These are phyloP conservation scores for Coemansia reversa DNA, from an alignment of 192 early-diverging fungal genomes.

Conservation along the genomic window DNA sequence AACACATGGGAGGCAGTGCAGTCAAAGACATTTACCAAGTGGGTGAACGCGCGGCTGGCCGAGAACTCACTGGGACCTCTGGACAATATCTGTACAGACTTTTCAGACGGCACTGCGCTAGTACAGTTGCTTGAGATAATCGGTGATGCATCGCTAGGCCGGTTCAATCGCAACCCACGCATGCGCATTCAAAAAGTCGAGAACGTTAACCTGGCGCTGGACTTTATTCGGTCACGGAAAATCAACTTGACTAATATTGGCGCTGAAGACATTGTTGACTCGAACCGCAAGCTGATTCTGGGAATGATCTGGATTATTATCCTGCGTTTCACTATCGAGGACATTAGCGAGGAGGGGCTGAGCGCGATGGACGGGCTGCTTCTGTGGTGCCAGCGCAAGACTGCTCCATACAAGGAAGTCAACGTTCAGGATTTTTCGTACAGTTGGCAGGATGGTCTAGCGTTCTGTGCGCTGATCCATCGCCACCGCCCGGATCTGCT, in stretches of 20 bases:
- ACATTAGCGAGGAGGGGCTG: constrained; percentile 91
- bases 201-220: constrained; percentile 91
- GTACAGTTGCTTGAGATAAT: constrained; percentile 89
- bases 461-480: constrained; percentile 96
- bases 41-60: constrained; percentile 79
- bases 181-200: constrained; percentile 95
- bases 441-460: constrained; percentile 92
- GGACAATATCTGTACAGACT: constrained; percentile 60
- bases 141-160: constrained; percentile 81
- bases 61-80: constrained; percentile 51
- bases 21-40: constrained; percentile 85
- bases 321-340: constrained; percentile 93
- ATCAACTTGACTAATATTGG: constrained; percentile 95
- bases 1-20: constrained; percentile 85
- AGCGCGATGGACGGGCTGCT: constrained; percentile 95
- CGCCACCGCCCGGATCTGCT: constrained; percentile 94
- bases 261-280: constrained; percentile 95
- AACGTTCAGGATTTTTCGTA: constrained; percentile 88
- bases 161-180: constrained; percentile 84
- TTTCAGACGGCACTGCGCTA: constrained; percentile 66
- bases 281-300: constrained; percentile 86
- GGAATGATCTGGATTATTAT: constrained; percentile 98
- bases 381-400: constrained; percentile 96
- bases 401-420: constrained; percentile 80
- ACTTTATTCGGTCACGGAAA: constrained; percentile 84